Evolutionary conservation across 768 basidiomycete species (phyloP).

Genomic region (Suillus tomentosus): DNA sequence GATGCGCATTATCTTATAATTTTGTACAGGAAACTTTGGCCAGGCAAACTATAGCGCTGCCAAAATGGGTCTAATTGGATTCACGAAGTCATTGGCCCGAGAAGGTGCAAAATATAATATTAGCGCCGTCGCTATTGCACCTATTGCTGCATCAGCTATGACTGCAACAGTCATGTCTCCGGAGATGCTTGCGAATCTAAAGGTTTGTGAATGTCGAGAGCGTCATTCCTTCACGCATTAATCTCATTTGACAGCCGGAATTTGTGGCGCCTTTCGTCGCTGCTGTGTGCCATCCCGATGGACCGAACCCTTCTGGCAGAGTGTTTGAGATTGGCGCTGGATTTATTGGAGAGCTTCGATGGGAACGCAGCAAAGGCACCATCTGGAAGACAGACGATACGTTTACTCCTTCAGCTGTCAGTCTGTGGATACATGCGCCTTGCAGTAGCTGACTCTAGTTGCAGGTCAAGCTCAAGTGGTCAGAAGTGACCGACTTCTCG

Average conservation of each 20-base stretch:
- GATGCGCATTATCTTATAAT: neutral
- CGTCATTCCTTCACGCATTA: neutral
- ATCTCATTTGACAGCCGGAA: conserved; percentile 55
- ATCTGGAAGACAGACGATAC: conserved; percentile 87
- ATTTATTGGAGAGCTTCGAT: conserved; percentile 87
- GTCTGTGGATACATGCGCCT: conserved; percentile 17
- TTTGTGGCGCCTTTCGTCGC: conserved; percentile 92
- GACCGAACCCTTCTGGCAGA: conserved; percentile 74
- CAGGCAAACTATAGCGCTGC: conserved; percentile 98
- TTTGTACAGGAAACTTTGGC: conserved; percentile 79
- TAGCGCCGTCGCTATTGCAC: conserved; percentile 83
- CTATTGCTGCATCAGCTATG: conserved; percentile 96
- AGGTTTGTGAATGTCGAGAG: conserved; percentile 41
- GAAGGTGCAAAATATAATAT: conserved; percentile 95
- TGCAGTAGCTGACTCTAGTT: conserved; percentile 7
- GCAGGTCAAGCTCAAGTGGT: conserved; percentile 84
- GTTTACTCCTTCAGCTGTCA: conserved; percentile 93
- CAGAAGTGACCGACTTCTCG: conserved; percentile 77
- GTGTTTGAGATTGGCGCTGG: conserved; percentile 95
- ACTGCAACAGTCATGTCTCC: conserved; percentile 94
- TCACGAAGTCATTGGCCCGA: conserved; percentile 89
- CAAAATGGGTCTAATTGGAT: conserved; percentile 93
- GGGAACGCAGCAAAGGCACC: conserved; percentile 87
- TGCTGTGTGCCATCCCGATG: conserved; percentile 84
- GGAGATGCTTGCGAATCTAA: conserved; percentile 88